These are phyloP conservation scores for Botrytis aclada DNA, from an alignment of 2,329 filamentous ascomycete genomes.

Conservation along the genomic window DNA sequence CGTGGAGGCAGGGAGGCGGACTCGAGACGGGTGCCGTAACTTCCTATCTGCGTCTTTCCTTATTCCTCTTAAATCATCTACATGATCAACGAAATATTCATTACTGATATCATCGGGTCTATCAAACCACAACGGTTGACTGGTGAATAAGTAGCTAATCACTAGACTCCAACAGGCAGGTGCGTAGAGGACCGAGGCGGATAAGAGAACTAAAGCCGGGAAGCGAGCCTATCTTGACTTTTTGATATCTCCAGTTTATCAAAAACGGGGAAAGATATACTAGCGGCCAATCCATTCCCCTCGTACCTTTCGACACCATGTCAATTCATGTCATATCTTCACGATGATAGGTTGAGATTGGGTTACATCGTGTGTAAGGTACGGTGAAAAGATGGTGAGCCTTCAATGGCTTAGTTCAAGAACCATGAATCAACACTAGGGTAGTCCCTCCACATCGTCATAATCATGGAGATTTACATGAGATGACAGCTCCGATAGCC, in stretches of 20 bases:
- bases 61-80: background rate
- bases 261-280: conserved; percentile 6
- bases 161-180: conserved; percentile 13
- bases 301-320: conserved; percentile 2
- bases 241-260: background rate
- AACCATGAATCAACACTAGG: background rate
- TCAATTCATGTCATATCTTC: background rate
- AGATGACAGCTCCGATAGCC: background rate
- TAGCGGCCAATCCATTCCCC: background rate
- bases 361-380: conserved; percentile 1
- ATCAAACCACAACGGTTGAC: background rate
- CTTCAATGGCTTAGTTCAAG: background rate
- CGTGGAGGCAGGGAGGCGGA: background rate
- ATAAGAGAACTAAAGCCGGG: background rate
- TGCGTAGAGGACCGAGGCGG: background rate
- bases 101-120: conserved; percentile 1
- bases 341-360: background rate
- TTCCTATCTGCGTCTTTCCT: background rate
- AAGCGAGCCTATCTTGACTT: conserved; percentile 9
- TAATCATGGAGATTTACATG: conserved; percentile 7
- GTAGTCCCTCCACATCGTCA: conserved; percentile 4
- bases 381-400: conserved; percentile 1
- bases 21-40: too few relatives aligned
- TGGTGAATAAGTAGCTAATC: background rate
- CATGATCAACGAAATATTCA: background rate